Evolutionary conservation across 1,284 basidiomycete species (phyloP).

Genomic region (Sanghuangporus baumii): DNA sequence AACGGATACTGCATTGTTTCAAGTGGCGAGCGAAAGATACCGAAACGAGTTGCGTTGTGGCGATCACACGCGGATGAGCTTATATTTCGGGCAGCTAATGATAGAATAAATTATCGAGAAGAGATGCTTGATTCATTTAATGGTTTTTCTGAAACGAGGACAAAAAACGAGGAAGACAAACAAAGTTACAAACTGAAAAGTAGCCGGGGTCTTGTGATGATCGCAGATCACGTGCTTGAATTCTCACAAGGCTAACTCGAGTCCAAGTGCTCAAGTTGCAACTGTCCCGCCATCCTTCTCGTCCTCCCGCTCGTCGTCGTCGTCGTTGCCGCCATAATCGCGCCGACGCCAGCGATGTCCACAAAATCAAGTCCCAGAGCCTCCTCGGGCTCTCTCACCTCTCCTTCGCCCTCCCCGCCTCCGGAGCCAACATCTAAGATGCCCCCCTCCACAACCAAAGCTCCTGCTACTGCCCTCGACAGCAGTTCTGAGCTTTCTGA

Average conservation of each 20-base stretch:
- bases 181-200: not conserved
- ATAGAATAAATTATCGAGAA: not conserved
- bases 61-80: not conserved
- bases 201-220: not conserved
- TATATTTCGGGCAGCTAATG: not conserved
- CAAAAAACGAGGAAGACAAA: not conserved
- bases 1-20: not conserved
- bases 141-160: not conserved
- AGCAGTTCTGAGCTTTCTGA: slow-evolving; percentile 74
- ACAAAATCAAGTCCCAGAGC: slow-evolving; percentile 49
- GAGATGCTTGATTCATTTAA: not conserved
- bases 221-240: not conserved
- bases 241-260: not conserved
- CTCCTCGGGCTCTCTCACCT: slow-evolving; percentile 61
- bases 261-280: not conserved
- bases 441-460: slow-evolving; percentile 18
- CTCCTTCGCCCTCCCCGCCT: slow-evolving; percentile 45
- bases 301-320: not conserved
- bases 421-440: slow-evolving; percentile 24
- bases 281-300: not conserved
- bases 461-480: slow-evolving; percentile 33
- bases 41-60: not conserved
- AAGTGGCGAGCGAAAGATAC: not conserved
- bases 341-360: slow-evolving; percentile 25
- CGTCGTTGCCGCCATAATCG: slow-evolving; percentile 4